Percentiles rank a stretch among this genome's conserved stretches.
Evolutionary conservation across 352 stramenopile genomes (phyloP).

Genomic region (Phytopythium delawarense): DNA sequence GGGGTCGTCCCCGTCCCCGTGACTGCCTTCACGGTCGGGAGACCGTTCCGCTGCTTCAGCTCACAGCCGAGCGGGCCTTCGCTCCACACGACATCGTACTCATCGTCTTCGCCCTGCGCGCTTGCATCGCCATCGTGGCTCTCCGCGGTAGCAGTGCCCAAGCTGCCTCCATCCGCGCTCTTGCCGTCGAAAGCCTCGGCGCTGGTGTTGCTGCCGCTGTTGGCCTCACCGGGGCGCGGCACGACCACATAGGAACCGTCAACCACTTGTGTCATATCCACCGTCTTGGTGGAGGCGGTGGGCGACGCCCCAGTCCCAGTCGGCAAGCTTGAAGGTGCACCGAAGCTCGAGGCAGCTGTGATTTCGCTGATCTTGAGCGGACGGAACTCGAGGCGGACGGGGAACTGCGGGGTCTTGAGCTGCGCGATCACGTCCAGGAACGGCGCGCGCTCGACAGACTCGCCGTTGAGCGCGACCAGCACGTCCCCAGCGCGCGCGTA

Average conservation of each 20-base stretch:
- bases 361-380: constrained; percentile 48
- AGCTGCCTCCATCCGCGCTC: constrained; percentile 6
- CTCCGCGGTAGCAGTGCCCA: background rate
- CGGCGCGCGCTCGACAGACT: constrained; percentile 35
- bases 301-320: constrained; percentile 14
- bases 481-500: constrained; percentile 70
- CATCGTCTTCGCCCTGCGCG: constrained; percentile 13
- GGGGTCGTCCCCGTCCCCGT: constrained; percentile 50
- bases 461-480: constrained; percentile 64
- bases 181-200: constrained; percentile 13
- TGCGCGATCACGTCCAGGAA: constrained; percentile 69
- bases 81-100: constrained; percentile 79
- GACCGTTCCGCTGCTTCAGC: constrained; percentile 63
- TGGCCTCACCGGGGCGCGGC: constrained; percentile 9
- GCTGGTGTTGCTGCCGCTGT: constrained; percentile 10
- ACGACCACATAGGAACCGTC: constrained; percentile 13
- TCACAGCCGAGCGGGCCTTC: constrained; percentile 68
- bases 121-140: constrained; percentile 7
- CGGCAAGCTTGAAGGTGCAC: constrained; percentile 14
- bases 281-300: constrained; percentile 21
- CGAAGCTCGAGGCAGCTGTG: constrained; percentile 12
- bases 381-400: constrained; percentile 63
- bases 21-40: constrained; percentile 66
- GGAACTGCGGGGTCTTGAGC: constrained; percentile 57
- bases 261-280: constrained; percentile 19